phyloP scores from a whole-genome alignment of 2,329 filamentous ascomycete genomes.

The Pseudogymnoascus sp. region DNA sequence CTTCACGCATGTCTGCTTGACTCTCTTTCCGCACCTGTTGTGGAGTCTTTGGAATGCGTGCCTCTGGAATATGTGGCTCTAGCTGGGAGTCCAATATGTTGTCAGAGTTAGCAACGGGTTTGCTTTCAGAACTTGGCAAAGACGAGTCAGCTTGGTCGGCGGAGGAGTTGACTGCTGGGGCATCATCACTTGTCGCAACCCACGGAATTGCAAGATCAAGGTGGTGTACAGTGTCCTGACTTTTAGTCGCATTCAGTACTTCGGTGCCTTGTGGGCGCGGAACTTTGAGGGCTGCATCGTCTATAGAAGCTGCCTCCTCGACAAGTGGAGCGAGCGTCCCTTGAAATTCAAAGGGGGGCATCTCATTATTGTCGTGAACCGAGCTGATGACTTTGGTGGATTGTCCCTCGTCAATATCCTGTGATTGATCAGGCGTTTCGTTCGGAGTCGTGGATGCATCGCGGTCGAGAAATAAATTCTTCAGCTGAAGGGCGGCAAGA shows the following conservation, averaged over 20 bases:
- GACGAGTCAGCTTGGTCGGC: not conserved
- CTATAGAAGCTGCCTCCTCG: not conserved
- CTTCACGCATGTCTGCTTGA: slow-evolving; percentile 14
- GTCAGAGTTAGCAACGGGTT: not conserved
- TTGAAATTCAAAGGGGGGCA: not conserved
- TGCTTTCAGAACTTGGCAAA: not conserved
- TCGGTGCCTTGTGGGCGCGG: not conserved
- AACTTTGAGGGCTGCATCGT: not conserved
- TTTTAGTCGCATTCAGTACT: not conserved
- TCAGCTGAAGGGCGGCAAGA: slow-evolving; percentile 83
- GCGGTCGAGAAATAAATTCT: slow-evolving; percentile 81
- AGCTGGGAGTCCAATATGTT: not conserved
- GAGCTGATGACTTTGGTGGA: not conserved
- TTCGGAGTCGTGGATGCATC: slow-evolving; percentile 72
- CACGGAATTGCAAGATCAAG: slow-evolving; percentile 46
- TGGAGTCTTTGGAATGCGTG: slow-evolving; percentile 24
- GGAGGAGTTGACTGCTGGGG: not conserved
- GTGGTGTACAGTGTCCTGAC: slow-evolving; percentile 38
- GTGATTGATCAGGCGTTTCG: slow-evolving; percentile 51
- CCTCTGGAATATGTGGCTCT: slow-evolving; percentile 11
- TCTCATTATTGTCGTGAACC: not conserved
- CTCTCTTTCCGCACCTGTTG: slow-evolving; percentile 21
- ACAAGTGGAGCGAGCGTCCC: not conserved
- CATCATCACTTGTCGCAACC: not conserved
- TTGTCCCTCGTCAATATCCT: slow-evolving; percentile 33